Evolutionary conservation across 2,329 filamentous ascomycete genomes (phyloP).

Genomic region (Pseudogymnoascus sp.): DNA sequence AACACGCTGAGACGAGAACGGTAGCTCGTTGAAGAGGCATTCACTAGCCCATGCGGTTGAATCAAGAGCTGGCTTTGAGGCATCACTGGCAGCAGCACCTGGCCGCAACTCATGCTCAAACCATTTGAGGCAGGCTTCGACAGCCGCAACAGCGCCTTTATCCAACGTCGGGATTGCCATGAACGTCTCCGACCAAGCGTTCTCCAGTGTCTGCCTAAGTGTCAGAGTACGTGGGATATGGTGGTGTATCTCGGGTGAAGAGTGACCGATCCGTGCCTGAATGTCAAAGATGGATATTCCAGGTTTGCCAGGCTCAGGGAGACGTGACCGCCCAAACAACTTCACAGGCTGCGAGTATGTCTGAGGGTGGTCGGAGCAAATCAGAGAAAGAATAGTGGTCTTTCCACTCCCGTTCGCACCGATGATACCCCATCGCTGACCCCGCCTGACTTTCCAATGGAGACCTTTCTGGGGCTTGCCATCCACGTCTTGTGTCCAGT

Average conservation of each 20-base stretch:
- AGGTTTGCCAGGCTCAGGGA: constrained; percentile 60
- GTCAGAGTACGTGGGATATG: constrained; percentile 79
- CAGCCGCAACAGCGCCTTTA: constrained; percentile 46
- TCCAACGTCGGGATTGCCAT: constrained; percentile 61
- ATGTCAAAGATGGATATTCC: constrained; percentile 91
- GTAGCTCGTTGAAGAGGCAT: constrained; percentile 63
- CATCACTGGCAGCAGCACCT: constrained; percentile 21
- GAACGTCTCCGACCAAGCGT: constrained; percentile 87
- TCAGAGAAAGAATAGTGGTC: constrained; percentile 84
- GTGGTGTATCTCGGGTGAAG: constrained; percentile 86
- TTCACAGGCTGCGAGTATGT: constrained; percentile 83
- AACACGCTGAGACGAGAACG: constrained; percentile 78
- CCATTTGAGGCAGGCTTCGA: constrained; percentile 66
- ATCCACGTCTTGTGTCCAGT: constrained; percentile 60
- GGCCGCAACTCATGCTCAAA: constrained; percentile 70
- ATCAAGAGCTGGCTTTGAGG: constrained; percentile 13
- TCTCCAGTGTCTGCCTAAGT: constrained; percentile 69
- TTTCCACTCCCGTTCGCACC: constrained; percentile 94
- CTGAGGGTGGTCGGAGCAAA: constrained; percentile 94
- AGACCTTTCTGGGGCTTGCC: constrained; percentile 55
- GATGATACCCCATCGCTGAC: constrained; percentile 87
- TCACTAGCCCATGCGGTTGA: constrained; percentile 57
- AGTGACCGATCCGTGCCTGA: constrained; percentile 83
- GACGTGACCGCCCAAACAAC: constrained; percentile 74
- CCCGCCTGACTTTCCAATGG: constrained; percentile 74